These are phyloP conservation scores for Tolypocladium amazonense DNA, from an alignment of 2,329 filamentous ascomycete species.

Conservation along the genomic window DNA sequence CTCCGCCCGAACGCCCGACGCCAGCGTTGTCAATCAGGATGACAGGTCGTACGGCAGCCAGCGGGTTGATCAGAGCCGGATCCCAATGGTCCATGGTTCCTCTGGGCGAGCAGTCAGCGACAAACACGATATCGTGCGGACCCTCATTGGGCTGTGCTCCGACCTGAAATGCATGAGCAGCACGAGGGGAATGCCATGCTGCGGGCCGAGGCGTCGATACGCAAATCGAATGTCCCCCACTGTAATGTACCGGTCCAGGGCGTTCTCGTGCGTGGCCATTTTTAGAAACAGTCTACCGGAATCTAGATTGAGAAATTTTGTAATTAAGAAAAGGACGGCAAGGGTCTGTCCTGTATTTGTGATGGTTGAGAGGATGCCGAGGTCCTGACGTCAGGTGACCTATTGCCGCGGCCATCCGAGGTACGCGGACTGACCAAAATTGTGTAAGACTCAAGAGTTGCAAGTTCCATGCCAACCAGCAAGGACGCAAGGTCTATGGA, in stretches of 20 bases:
- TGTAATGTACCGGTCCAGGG: conserved; percentile 16
- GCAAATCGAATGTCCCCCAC: conserved; percentile 19
- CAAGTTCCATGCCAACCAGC: not conserved
- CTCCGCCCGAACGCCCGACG: conserved; percentile 31
- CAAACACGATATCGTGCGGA: not conserved
- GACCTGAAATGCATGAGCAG: conserved; percentile 21
- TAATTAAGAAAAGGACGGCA: not conserved
- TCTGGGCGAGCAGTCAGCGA: conserved; percentile 8
- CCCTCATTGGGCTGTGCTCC: not conserved
- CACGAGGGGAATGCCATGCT: conserved; percentile 19
- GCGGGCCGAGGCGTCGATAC: conserved; percentile 18
- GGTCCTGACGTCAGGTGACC: not conserved
- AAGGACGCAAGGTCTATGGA: not conserved
- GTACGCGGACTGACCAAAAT: not conserved
- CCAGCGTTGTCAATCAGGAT: conserved; percentile 38
- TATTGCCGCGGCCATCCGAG: not conserved
- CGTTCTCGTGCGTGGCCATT: conserved; percentile 20
- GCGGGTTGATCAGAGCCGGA: conserved; percentile 31
- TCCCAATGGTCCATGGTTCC: conserved; percentile 30
- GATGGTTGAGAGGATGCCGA: not conserved
- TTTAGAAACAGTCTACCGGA: not conserved
- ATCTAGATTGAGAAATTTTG: not conserved
- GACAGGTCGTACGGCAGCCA: conserved; percentile 29
- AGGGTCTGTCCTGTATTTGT: not conserved
- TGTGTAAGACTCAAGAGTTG: not conserved